These are phyloP conservation scores for Thymus quinquecostatus DNA, from an alignment of 257 asterid genomes.

Conservation along the genomic window DNA sequence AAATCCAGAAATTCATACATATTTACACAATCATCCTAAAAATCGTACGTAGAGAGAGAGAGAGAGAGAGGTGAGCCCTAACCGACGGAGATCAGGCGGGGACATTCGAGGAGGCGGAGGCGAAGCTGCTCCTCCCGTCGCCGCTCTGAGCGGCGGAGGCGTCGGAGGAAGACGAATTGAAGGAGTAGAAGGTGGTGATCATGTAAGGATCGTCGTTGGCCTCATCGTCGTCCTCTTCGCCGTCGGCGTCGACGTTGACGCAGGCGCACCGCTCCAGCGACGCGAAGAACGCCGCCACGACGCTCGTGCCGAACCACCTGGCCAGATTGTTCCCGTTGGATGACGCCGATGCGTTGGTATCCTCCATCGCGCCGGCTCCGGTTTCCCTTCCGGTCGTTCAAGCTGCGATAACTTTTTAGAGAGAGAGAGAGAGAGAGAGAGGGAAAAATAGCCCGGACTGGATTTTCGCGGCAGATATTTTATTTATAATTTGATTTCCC, in stretches of 20 bases:
- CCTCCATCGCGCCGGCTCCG: constrained; percentile 43
- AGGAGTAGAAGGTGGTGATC: constrained; percentile 54
- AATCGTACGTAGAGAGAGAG: constrained; percentile 19
- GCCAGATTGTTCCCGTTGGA: constrained; percentile 71
- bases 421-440: neutral
- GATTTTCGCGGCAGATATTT: neutral
- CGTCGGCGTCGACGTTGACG: constrained; percentile 87
- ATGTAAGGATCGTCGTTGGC: constrained; percentile 82
- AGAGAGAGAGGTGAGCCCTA: constrained; percentile 4
- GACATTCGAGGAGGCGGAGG: constrained; percentile 52
- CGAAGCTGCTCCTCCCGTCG: constrained; percentile 3
- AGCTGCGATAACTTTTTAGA: neutral
- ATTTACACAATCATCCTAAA: neutral
- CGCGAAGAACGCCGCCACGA: constrained; percentile 88
- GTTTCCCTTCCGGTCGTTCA: neutral
- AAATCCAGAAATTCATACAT: neutral
- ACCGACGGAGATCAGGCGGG: constrained; percentile 48
- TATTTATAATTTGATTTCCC: neutral
- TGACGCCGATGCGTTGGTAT: constrained; percentile 40
- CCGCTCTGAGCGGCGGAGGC: constrained; percentile 22
- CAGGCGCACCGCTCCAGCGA: constrained; percentile 91
- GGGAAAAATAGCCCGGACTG: neutral
- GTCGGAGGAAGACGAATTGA: constrained; percentile 38
- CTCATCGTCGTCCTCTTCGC: constrained; percentile 80
- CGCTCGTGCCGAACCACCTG: constrained; percentile 84